phyloP scores from a whole-genome alignment of 345 rosid species.

The Tarenaya hassleriana region DNA sequence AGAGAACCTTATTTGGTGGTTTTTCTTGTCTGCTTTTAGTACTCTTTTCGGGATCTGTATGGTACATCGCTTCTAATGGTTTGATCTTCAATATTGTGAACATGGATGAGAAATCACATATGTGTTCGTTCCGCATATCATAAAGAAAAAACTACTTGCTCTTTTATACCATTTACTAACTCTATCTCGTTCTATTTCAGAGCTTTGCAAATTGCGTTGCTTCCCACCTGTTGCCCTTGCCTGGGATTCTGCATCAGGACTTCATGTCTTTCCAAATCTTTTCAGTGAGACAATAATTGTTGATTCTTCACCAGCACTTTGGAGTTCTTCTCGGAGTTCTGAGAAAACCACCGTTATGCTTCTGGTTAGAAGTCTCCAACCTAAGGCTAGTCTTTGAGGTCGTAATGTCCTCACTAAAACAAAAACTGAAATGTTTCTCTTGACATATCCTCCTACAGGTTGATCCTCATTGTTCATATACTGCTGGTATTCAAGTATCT shows the following conservation, averaged over 20 bases:
- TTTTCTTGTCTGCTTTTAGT: constrained; percentile 15
- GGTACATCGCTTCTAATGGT: no score
- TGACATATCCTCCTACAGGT: constrained; percentile 46
- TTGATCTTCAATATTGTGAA: no score
- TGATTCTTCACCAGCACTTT: constrained; percentile 81
- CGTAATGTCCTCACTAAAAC: constrained; percentile 12
- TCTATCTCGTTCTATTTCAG: constrained; percentile 35
- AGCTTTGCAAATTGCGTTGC: constrained; percentile 93
- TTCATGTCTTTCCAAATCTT: constrained; percentile 68
- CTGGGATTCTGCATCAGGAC: constrained; percentile 88
- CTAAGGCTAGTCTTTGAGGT: constrained; percentile 10
- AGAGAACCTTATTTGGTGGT: constrained; percentile 8
- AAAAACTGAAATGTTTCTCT: constrained; percentile 7
- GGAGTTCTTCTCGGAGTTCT: constrained; percentile 56
- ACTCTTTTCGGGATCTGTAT: constrained; percentile 8
- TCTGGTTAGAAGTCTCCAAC: constrained; percentile 43
- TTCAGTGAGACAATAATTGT: constrained; percentile 55
- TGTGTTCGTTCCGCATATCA: not conserved
- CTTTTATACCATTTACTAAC: not conserved
- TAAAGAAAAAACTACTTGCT: not conserved
- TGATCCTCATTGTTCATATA: constrained; percentile 97
- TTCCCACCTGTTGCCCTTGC: constrained; percentile 98
- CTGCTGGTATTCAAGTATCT: constrained; percentile 56
- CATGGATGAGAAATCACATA: constrained; percentile 8
- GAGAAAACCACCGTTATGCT: constrained; percentile 70